phyloP scores from a whole-genome alignment of 495 filamentous ascomycete species.

The Hypoxylon lienhwacheense region DNA sequence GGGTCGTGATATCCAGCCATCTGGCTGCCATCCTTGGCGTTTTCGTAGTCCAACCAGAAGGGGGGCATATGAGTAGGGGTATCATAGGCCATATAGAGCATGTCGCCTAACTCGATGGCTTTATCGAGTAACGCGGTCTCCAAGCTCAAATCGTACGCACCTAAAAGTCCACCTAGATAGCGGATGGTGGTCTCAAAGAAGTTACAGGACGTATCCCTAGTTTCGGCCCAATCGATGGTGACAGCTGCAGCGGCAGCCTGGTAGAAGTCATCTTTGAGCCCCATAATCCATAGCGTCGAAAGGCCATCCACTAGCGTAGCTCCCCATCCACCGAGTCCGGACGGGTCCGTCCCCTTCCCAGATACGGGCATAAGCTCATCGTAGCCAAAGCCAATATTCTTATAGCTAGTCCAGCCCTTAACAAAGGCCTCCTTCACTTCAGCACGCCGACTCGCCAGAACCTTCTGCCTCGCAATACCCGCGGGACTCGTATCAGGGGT shows the following conservation, averaged over 20 bases:
- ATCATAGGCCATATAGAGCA: slow-evolving; percentile 85
- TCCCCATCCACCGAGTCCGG: slow-evolving; percentile 90
- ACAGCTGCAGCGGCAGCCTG: slow-evolving; percentile 76
- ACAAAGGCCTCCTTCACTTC: slow-evolving; percentile 70
- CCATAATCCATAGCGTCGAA: slow-evolving; percentile 97
- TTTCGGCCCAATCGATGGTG: slow-evolving; percentile 82
- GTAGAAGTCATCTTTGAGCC: slow-evolving; percentile 81
- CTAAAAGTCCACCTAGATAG: slow-evolving; percentile 75
- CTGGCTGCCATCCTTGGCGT: slow-evolving; percentile 39
- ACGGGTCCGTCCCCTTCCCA: slow-evolving; percentile 53
- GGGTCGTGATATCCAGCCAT: slow-evolving; percentile 41
- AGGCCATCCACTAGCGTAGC: slow-evolving; percentile 89
- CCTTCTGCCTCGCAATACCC: slow-evolving; percentile 39
- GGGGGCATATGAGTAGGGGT: slow-evolving; percentile 90
- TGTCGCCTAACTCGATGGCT: slow-evolving; percentile 77
- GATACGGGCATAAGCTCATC: slow-evolving; percentile 74
- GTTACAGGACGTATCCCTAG: slow-evolving; percentile 58
- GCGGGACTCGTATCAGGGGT: slow-evolving; percentile 37
- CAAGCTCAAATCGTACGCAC: slow-evolving; percentile 73
- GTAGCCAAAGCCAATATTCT: slow-evolving; percentile 69
- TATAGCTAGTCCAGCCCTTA: slow-evolving; percentile 79
- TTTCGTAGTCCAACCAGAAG: slow-evolving; percentile 62
- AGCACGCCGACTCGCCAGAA: slow-evolving; percentile 46
- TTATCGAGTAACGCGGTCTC: slow-evolving; percentile 73
- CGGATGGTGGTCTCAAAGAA: slow-evolving; percentile 82